A percentile compares a stretch with the other conserved stretches of the same genome.
These are phyloP conservation scores for Gamsiella multidivaricata DNA, from an alignment of 192 early-diverging fungal species.

Conservation along the genomic window DNA sequence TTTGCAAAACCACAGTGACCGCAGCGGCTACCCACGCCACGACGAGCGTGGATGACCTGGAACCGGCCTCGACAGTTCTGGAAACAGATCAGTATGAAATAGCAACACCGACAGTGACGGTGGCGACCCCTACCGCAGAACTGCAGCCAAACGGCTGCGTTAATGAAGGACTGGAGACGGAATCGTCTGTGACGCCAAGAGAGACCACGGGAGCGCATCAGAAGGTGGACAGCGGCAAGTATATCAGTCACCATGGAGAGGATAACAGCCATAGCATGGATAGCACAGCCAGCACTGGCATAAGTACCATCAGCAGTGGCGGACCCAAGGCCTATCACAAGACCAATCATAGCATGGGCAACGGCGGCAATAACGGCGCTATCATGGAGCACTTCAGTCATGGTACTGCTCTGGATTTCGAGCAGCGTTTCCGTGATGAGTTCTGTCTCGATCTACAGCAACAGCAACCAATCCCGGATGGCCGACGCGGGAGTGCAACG, in stretches of 20 bases:
- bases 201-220: background rate
- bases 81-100: conserved; percentile 6
- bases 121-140: background rate
- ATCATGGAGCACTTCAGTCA: conserved; percentile 8
- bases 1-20: conserved; percentile 45
- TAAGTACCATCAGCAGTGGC: background rate
- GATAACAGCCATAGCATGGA: conserved; percentile 4
- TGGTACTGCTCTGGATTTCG: conserved; percentile 19
- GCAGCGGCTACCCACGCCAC: conserved; percentile 18
- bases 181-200: background rate
- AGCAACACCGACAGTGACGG: background rate
- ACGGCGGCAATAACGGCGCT: background rate
- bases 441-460: background rate
- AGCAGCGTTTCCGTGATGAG: conserved; percentile 10
- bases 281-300: conserved; percentile 1
- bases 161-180: background rate
- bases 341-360: no score
- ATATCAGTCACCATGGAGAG: conserved; percentile 5
- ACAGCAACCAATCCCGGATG: background rate
- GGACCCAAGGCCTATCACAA: background rate
- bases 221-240: conserved; percentile 51
- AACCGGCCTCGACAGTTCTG: conserved; percentile 11
- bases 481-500: conserved; percentile 31
- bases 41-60: conserved; percentile 17
- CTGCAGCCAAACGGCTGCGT: background rate